Evolutionary conservation across 1,284 basidiomycete species (phyloP), one percentile per base, ranked within the genome.

Genomic region (Cystobasidium sp.): DNA sequence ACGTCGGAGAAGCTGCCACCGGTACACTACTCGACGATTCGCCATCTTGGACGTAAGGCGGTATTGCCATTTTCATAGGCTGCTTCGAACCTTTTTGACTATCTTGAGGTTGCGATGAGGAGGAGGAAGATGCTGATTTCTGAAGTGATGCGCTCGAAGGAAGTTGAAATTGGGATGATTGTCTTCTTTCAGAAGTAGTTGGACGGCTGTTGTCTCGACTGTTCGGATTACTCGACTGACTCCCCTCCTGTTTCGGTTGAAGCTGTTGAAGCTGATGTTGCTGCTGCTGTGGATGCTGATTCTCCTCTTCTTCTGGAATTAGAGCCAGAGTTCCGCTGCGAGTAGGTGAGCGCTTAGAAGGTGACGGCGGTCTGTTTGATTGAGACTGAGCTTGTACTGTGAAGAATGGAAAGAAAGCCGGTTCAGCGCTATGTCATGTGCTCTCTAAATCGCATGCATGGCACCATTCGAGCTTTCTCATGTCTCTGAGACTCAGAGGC

Each of bases 261-360:
- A 14, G 31, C 31, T 58, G 20, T 37, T 37, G 55, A 18, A 3
- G 55, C 22, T 53, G 64, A n/a, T 53, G 64, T 39, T 53, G 47
- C 20, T 68, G 16, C 37, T 43, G 66, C 52, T 59, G 52, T 12
- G 44, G 66, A 24, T 58, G 66, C 20, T 47, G 66, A 9, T 24
- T 20, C 31, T 62, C 69, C 61, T 71, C 69, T 51, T 71, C 69
- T 55, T 71, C 69, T 18, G 69, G 69, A 39, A 71, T 71, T 12
- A 62, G n/a, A 16, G 69, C 59, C 58, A 49, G 31, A n/a, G 49
- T 62, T 6, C 56, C 47, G 22, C 44, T 62, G 4, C 69, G 58
- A 31, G 61, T 64, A 9, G 69, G 69, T 6, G 69, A 71, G 61
- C 69, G 69, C 47, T 71, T 71, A 18, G 58, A 61, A 1, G 69